Evolutionary conservation across 2,329 filamentous ascomycete species (phyloP).

Genomic region (Neocatenulostroma microsporum): DNA sequence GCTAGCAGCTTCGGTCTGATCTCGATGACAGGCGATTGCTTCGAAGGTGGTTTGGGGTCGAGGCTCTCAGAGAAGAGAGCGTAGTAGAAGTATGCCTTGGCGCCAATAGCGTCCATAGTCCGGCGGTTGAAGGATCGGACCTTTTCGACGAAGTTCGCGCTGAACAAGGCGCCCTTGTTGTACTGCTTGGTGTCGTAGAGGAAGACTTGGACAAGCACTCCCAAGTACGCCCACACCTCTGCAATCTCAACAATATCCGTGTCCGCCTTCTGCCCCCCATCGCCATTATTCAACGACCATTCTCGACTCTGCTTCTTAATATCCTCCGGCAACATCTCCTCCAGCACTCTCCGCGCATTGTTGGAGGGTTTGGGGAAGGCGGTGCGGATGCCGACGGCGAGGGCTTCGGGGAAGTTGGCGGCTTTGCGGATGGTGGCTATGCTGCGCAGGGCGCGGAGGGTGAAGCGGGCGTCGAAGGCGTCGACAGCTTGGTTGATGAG

Average conservation of each 20-base stretch:
- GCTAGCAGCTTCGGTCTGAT: slow-evolving; percentile 81
- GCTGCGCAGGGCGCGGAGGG: slow-evolving; percentile 84
- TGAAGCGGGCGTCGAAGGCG: slow-evolving; percentile 91
- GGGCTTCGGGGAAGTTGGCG: slow-evolving; percentile 29
- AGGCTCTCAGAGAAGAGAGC: slow-evolving; percentile 91
- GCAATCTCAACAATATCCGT: slow-evolving; percentile 25
- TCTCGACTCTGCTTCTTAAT: no score
- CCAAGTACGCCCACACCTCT: slow-evolving; percentile 32
- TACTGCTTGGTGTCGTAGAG: slow-evolving; percentile 79
- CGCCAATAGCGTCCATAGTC: slow-evolving; percentile 85
- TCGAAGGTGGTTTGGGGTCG: slow-evolving; percentile 77
- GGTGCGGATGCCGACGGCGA: slow-evolving; percentile 26
- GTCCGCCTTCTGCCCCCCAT: slow-evolving; percentile 5
- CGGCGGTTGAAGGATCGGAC: slow-evolving; percentile 86
- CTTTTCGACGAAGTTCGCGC: slow-evolving; percentile 70
- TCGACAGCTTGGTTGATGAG: slow-evolving; percentile 86
- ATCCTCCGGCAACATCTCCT: slow-evolving; percentile 24
- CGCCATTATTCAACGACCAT: no score
- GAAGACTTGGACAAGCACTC: slow-evolving; percentile 51
- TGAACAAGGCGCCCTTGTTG: slow-evolving; percentile 76
- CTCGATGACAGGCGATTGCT: slow-evolving; percentile 75
- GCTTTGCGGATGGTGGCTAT: slow-evolving; percentile 94
- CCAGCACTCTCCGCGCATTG: slow-evolving; percentile 25
- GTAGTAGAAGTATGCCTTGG: slow-evolving; percentile 97
- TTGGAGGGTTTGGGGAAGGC: slow-evolving; percentile 27